phyloP scores from a whole-genome alignment of 2,329 filamentous ascomycete species.

The Aspergillus pseudoviridinutans region DNA sequence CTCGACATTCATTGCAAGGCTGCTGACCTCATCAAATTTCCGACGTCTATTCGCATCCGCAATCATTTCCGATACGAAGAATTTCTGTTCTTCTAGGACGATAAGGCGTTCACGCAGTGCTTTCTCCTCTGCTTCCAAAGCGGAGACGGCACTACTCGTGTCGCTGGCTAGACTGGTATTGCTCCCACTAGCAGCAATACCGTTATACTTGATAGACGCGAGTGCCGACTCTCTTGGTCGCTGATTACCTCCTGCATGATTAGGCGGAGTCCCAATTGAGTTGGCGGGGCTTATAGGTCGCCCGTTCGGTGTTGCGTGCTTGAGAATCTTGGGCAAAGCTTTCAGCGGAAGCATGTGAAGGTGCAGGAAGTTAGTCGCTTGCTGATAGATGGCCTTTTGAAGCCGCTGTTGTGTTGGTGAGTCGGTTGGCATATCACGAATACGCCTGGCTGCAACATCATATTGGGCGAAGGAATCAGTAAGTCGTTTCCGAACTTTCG shows the following conservation, averaged over 20 bases:
- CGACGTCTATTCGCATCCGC: constrained; percentile 68
- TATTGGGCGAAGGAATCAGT: constrained; percentile 89
- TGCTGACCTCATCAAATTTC: constrained; percentile 81
- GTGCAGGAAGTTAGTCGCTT: constrained; percentile 79
- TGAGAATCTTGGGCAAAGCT: constrained; percentile 64
- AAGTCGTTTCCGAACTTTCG: constrained; percentile 82
- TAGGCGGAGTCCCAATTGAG: constrained; percentile 20
- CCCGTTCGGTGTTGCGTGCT: constrained; percentile 56
- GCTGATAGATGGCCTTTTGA: constrained; percentile 76
- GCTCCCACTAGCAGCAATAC: constrained; percentile 48
- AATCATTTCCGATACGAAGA: constrained; percentile 84
- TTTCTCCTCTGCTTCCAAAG: constrained; percentile 78
- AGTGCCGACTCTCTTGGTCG: constrained; percentile 46
- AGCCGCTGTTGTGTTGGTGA: constrained; percentile 69
- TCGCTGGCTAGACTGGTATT: constrained; percentile 50
- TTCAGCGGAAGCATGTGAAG: constrained; percentile 88
- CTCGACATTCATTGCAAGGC: constrained; percentile 73
- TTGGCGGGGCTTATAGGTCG: constrained; percentile 22
- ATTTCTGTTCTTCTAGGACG: constrained; percentile 85
- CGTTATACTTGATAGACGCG: constrained; percentile 56
- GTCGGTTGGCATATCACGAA: constrained; percentile 72
- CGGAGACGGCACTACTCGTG: constrained; percentile 57
- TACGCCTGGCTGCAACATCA: constrained; percentile 72
- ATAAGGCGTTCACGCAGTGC: constrained; percentile 73
- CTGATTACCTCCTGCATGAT: constrained; percentile 19